phyloP scores from a whole-genome alignment of 2,329 filamentous ascomycete species.

The Atkinsonella hypoxylon region DNA sequence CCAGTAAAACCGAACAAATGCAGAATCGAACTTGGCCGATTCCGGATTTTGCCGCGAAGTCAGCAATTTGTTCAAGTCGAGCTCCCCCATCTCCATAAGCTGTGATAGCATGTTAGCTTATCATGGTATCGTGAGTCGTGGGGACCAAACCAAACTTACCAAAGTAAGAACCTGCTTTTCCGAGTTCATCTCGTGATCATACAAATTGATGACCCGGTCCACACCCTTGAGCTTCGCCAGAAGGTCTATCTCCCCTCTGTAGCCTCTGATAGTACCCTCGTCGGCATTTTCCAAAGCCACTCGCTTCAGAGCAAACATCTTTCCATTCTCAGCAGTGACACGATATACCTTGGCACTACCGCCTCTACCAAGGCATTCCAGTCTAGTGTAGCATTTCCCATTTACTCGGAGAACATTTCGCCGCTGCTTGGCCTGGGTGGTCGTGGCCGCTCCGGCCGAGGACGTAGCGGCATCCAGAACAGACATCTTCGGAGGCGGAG shows the following conservation, averaged over 20 bases:
- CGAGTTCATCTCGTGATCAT: conserved; percentile 87
- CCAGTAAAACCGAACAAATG: conserved; percentile 96
- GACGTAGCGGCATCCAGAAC: conserved; percentile 85
- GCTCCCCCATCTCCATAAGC: conserved; percentile 96
- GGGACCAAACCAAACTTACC: conserved; percentile 36
- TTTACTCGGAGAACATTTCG: conserved; percentile 80
- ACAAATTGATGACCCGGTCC: conserved; percentile 80
- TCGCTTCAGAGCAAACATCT: conserved; percentile 86
- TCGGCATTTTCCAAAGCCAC: conserved; percentile 87
- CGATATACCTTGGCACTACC: conserved; percentile 92
- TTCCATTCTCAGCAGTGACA: conserved; percentile 93
- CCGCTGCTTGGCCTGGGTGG: conserved; percentile 61
- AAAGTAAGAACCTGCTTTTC: conserved; percentile 82
- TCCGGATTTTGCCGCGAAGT: conserved; percentile 60
- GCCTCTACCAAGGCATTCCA: conserved; percentile 84
- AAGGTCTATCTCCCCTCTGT: conserved; percentile 91
- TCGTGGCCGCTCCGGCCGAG: conserved; percentile 66
- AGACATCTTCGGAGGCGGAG: conserved; percentile 91
- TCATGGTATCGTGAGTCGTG: neutral
- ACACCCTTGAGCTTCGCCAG: conserved; percentile 71
- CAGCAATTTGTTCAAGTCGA: conserved; percentile 81
- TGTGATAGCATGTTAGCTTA: conserved; percentile 19
- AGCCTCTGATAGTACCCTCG: conserved; percentile 69
- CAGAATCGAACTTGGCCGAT: conserved; percentile 67
- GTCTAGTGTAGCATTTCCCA: conserved; percentile 76